A percentile compares a stretch with the other conserved stretches of the same genome.
Evolutionary conservation across 371 early-diverging fungal species (phyloP).

Genomic region (Fennellomyces sp.): DNA sequence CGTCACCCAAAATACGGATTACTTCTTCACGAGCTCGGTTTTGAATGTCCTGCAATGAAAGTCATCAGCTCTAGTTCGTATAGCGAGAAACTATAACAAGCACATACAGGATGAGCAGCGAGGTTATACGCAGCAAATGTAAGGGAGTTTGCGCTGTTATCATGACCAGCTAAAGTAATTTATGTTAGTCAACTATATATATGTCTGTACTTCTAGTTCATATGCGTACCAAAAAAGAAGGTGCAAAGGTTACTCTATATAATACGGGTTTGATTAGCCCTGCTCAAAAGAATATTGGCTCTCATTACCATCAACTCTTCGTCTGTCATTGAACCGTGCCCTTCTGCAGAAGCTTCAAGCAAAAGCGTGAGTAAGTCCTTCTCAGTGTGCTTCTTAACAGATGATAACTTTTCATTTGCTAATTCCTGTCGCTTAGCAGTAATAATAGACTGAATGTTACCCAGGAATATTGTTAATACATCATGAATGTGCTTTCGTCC

Average conservation of each 20-base stretch:
- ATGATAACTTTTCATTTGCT: constrained; percentile 11
- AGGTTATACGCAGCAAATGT: constrained; percentile 21
- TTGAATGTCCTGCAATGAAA: constrained; percentile 19
- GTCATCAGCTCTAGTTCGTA: no score
- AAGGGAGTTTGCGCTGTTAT: constrained; percentile 21
- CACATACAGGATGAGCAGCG: constrained; percentile 27
- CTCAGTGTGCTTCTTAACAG: constrained; percentile 22
- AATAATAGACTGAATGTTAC: constrained; percentile 37
- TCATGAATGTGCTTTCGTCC: constrained; percentile 31
- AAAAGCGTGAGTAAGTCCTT: constrained; percentile 50
- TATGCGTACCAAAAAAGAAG: constrained; percentile 39
- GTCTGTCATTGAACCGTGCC: constrained; percentile 23
- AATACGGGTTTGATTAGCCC: not conserved
- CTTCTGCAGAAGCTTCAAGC: constrained; percentile 28
- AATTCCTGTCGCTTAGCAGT: constrained; percentile 29
- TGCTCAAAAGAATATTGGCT: not conserved
- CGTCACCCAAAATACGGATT: constrained; percentile 21
- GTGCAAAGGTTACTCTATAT: constrained; percentile 19
- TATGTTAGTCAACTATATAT: no score
- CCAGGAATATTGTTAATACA: constrained; percentile 18
- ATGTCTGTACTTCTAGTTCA: no score
- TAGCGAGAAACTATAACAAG: no score
- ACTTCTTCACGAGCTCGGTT: constrained; percentile 29
- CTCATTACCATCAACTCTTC: constrained; percentile 33
- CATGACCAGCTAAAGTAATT: constrained; percentile 29